Evolutionary conservation across 805 yeast genomes (phyloP).

Genomic region (Cyberlindnera suaveolens): DNA sequence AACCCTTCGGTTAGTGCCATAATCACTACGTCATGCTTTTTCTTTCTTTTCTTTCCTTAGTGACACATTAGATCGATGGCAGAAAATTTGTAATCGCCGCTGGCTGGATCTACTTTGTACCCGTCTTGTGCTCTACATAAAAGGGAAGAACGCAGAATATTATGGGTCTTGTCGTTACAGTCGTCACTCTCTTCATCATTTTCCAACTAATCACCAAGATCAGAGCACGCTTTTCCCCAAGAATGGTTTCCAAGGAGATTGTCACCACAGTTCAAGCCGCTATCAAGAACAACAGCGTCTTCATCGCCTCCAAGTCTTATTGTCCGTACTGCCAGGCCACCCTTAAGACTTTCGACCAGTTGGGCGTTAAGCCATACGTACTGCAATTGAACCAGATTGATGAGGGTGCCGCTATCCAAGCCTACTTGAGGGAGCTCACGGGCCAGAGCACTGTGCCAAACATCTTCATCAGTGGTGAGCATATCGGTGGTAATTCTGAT

Average conservation of each 20-base stretch:
- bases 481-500: conserved; percentile 93
- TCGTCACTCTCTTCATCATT: neutral
- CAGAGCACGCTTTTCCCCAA: conserved; percentile 6
- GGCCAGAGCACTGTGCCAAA: conserved; percentile 95
- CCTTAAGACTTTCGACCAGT: conserved; percentile 30
- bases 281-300: conserved; percentile 59
- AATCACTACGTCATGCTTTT: no score
- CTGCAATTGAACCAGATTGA: conserved; percentile 42
- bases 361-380: conserved; percentile 39
- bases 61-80: no score
- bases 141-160: neutral
- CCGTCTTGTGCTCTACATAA: neutral
- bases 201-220: neutral
- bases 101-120: neutral
- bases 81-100: no score
- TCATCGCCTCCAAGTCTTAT: conserved; percentile 77
- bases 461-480: conserved; percentile 83
- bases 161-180: neutral
- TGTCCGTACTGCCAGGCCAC: conserved; percentile 61
- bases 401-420: conserved; percentile 82
- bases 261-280: conserved; percentile 53
- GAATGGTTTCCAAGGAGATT: conserved; percentile 55
- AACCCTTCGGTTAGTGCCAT: no score
- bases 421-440: conserved; percentile 66
- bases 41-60: no score